Base-by-base conservation (phyloP, 371 early-diverging fungal genomes). In the Rhizopus stolonifer region DNA sequence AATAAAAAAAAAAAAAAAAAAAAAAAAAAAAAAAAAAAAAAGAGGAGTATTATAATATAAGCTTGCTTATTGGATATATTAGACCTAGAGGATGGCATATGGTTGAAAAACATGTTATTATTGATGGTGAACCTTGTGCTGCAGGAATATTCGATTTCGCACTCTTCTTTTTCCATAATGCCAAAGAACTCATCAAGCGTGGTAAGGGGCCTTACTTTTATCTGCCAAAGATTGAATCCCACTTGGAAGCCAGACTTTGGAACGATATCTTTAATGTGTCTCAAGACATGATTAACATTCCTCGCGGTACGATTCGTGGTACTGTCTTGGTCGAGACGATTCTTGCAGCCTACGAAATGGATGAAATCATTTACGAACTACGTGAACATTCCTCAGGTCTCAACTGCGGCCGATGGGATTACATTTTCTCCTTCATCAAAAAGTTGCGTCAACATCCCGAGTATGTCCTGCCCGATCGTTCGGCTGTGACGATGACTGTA, bases 351-450 rank as follows among this genome's bases (percentile, higher is more conserved):
- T 97, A 89, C 70, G 95, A 97, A 77, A 97, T 97, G 97, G 97
- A 97, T 49, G 97, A 96, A 72, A 94, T 96, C 65, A 95, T 97
- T 69, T 97, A 92, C 65, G 97, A 97, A 79, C 77, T 97, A 57
- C 89, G 95, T 61, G 89, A 95, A 24, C 97, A 96, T 80, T 95
- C 95, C 15, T 81, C 94, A 24, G 97, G 97, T 5, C 83, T 96
- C 47, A 96, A 96, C 90, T 96, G 96, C 73, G 97, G 97, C 49
- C 87, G 97, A 40, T 96, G 97, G 97, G 97, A 96, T 77, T 95
- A 96, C 81, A 96, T 96, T 74, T 96, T 96, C 74, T 90, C 91
- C 11, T 86, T 91, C 60, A 96, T 96, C 82, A 96, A 96, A 80
- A 90, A 92, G 79, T 85, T 96, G 83, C 87, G 95, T 48, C 81